Evolutionary conservation across 352 stramenopile genomes (phyloP).

Genomic region (Pythium phragmiticola): DNA sequence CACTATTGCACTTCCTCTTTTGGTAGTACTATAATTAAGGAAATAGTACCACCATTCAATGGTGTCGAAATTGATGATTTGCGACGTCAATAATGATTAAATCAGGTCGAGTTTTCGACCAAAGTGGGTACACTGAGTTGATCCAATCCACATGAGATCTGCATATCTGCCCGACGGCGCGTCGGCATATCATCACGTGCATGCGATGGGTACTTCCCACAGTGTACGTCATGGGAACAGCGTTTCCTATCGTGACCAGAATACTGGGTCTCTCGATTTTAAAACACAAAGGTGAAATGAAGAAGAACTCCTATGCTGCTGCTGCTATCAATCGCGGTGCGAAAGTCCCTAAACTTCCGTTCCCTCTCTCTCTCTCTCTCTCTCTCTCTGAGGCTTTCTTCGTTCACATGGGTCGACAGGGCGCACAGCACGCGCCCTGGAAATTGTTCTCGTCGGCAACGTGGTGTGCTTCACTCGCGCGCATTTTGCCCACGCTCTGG

Average conservation of each 20-base stretch:
- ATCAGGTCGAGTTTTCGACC: conserved; percentile 14
- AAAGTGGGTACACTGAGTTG: conserved; percentile 13
- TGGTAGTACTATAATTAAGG: background rate
- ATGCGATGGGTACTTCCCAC: too few relatives aligned
- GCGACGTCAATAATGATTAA: background rate
- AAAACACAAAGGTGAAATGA: too few relatives aligned
- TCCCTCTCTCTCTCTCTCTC: too few relatives aligned
- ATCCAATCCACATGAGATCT: background rate
- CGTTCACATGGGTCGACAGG: conserved; percentile 58
- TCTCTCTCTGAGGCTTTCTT: background rate
- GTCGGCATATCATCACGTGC: too few relatives aligned
- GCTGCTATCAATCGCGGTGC: too few relatives aligned
- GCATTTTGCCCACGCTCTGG: conserved; percentile 49
- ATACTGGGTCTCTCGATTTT: too few relatives aligned
- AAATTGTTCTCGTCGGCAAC: conserved; percentile 33
- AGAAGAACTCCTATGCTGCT: too few relatives aligned
- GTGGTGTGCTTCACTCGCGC: conserved; percentile 16
- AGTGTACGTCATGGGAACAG: too few relatives aligned
- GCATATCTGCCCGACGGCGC: too few relatives aligned
- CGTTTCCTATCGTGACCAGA: too few relatives aligned
- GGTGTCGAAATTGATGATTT: conserved; percentile 8
- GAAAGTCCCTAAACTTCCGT: too few relatives aligned
- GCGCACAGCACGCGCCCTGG: conserved; percentile 56
- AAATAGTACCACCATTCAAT: conserved; percentile 8
- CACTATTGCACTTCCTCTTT: background rate